These are phyloP conservation scores for Gomphus sp. DNA, from an alignment of 1,284 basidiomycete genomes.

Conservation along the genomic window DNA sequence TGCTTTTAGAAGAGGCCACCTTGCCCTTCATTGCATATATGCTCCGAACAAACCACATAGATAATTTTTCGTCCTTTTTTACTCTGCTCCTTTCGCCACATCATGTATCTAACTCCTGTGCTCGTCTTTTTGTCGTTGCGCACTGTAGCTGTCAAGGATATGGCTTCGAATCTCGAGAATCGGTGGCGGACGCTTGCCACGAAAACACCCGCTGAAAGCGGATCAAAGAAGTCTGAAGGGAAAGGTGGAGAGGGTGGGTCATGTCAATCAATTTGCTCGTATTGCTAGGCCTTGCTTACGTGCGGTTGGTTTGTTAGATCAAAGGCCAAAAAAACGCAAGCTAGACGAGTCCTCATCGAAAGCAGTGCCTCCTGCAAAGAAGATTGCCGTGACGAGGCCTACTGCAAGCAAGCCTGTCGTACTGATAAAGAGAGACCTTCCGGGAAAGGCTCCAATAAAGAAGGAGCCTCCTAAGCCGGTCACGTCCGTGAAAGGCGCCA, in stretches of 20 bases:
- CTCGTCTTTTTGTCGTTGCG: slow-evolving; percentile 26
- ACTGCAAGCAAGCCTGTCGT: slow-evolving; percentile 22
- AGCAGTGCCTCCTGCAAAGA: slow-evolving; percentile 52
- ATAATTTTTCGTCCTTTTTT: slow-evolving; percentile 5
- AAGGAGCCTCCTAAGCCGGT: slow-evolving; percentile 27
- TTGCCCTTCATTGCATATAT: not conserved
- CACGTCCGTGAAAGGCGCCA: slow-evolving; percentile 55
- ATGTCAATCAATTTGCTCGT: slow-evolving; percentile 32
- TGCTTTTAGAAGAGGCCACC: not conserved
- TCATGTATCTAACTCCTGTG: slow-evolving; percentile 64
- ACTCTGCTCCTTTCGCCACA: slow-evolving; percentile 20
- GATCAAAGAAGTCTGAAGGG: slow-evolving; percentile 35
- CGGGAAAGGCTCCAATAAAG: slow-evolving; percentile 16
- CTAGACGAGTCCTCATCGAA: slow-evolving; percentile 38
- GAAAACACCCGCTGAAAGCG: slow-evolving; percentile 9
- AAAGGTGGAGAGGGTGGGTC: slow-evolving; percentile 61
- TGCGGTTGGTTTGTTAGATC: slow-evolving; percentile 22
- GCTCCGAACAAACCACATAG: not conserved
- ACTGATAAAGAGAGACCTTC: slow-evolving; percentile 28
- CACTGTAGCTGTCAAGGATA: slow-evolving; percentile 76
- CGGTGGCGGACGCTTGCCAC: slow-evolving; percentile 57
- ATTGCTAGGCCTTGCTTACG: slow-evolving; percentile 2
- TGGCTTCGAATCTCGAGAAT: slow-evolving; percentile 76
- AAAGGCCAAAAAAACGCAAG: slow-evolving; percentile 67
- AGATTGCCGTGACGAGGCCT: slow-evolving; percentile 39